Evolutionary conservation across 2,329 filamentous ascomycete genomes (phyloP), one percentile per base, ranked within the genome.

Genomic region (Trichoderma polysporum): DNA sequence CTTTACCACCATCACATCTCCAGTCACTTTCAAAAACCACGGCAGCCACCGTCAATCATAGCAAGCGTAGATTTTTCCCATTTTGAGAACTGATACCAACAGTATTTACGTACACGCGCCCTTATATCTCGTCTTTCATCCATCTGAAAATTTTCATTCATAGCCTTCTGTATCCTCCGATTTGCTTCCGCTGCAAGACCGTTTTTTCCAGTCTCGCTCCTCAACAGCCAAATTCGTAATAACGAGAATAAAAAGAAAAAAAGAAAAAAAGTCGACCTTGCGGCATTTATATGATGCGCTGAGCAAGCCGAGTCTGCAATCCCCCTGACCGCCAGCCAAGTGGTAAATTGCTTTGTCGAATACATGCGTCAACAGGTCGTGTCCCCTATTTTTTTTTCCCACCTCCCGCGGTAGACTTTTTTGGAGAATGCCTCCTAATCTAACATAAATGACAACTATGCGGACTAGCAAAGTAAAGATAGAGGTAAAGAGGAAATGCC

Each of bases 81-180:
- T 61, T 61, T 29, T 31, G 58, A 33, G 58, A 33, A n/a, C 25
- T 63, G 60, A 54, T 54, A 63, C 47, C 60, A 41, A 63, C 49
- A 52, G 47, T 63, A 63, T 63, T 39, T 63, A 63, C 60, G 45
- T 37, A 63, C 60, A 63, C 49, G 17, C 35, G 27, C n/a, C 35
- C 49, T 31, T 45, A 27, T 45, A 54, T 63, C 60, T 63, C 60
- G 9, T 10, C 35, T 49, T 10, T 45, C 27, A 25, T 31, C 49
- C 47, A 31, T 33, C 58, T 13, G 53, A 37, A 66, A 54, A 33
- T 17, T 39, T 45, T 45, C 25, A 39, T 39, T 45, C 39, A 25
- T 50, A 50, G 57, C 57, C 15, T n/a, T 63, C 49, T 41, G 49
- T 53, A 41, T 53, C 49, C 60, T 41, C 60, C 49, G n/a, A 17